A percentile compares a stretch with the other conserved stretches of the same genome.
Conservation (phyloP, 2,329 filamentous ascomycete genomes). For the Monilinia aucupariae region DNA sequence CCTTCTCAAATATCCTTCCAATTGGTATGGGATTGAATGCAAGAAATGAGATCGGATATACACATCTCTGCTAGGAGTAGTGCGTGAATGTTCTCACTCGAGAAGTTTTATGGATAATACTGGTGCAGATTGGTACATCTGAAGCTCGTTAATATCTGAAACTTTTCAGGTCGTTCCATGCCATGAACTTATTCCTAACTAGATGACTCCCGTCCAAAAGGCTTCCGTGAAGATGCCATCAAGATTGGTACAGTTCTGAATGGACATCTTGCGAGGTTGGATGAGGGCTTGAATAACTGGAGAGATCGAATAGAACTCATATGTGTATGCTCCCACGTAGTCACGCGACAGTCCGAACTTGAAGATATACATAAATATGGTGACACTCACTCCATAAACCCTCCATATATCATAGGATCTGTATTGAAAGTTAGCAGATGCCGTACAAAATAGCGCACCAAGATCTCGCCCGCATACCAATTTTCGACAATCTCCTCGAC, state of each 20-base stretch:
- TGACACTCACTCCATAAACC: conserved; percentile 68
- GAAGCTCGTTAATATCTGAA: neutral
- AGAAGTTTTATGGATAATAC: neutral
- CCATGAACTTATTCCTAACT: neutral
- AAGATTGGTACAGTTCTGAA: neutral
- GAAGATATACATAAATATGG: neutral
- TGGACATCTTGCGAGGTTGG: neutral
- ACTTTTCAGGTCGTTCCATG: neutral
- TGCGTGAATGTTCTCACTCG: neutral
- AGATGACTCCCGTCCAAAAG: neutral
- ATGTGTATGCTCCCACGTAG: accelerated
- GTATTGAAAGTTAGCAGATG: neutral
- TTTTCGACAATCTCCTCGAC: conserved; percentile 60
- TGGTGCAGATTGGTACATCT: neutral
- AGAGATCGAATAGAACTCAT: neutral
- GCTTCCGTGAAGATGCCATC: neutral
- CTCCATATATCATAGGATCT: conserved; percentile 75
- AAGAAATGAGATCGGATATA: neutral
- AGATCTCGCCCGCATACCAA: conserved; percentile 37
- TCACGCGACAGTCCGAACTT: neutral
- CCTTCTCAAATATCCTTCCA: accelerated
- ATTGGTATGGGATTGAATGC: neutral
- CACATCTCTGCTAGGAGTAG: neutral
- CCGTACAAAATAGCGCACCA: neutral
- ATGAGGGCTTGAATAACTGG: neutral